These are phyloP conservation scores for Leucoagaricus sp. DNA, from an alignment of 1,284 basidiomycete genomes.

Conservation along the genomic window DNA sequence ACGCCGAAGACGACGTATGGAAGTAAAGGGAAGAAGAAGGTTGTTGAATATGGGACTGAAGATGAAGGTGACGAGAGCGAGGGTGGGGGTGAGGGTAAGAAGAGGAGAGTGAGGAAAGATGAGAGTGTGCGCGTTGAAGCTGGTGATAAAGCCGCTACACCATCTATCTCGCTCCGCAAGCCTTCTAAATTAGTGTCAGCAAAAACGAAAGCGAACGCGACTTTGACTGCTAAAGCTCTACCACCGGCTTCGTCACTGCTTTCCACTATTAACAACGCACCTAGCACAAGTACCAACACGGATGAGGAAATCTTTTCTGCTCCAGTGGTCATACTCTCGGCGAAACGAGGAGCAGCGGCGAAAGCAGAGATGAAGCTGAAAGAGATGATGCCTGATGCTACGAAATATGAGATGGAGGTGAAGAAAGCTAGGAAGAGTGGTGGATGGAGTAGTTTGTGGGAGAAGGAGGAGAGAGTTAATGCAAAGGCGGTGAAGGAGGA, in stretches of 20 bases:
- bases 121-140: constrained; percentile 29
- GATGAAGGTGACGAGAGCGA: background rate
- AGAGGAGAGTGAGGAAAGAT: constrained; percentile 13
- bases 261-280: background rate
- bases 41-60: background rate
- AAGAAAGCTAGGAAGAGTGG: constrained; percentile 36
- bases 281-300: no score
- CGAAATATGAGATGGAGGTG: constrained; percentile 64
- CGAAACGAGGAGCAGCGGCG: constrained; percentile 61
- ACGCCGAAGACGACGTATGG: background rate
- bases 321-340: no score
- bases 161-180: background rate
- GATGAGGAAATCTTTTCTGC: no score
- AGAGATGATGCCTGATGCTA: constrained; percentile 75
- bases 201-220: background rate
- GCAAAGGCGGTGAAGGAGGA: constrained; percentile 7
- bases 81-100: background rate
- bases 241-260: background rate
- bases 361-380: constrained; percentile 63
- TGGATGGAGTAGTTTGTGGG: constrained; percentile 11
- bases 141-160: constrained; percentile 20
- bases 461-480: constrained; percentile 16
- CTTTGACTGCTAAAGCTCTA: background rate
- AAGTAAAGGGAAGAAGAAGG: background rate
- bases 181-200: no score